Evolutionary conservation across 345 rosid genomes (phyloP), one percentile per base, ranked within the genome.

Genomic region (Citrus unshiu): DNA sequence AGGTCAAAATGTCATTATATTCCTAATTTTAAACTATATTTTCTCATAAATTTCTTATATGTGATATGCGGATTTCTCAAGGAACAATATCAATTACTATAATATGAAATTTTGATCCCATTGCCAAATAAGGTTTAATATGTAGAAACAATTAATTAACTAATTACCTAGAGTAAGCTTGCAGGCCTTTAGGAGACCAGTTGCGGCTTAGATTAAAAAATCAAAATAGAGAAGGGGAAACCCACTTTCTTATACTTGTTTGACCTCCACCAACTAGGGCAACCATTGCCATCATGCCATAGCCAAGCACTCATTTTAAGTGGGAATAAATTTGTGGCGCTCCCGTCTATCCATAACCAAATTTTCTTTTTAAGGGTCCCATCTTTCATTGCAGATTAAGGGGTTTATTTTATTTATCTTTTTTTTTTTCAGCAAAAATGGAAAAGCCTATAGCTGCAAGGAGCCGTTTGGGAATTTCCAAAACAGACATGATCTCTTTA

Each of bases 151-250:
- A 24, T 54, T 54, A 54, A 54, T 54, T 54, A 54, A 54, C 7
- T 54, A 18, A 54, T 18, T 54, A 54, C 21, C 22, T 18, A 54
- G 58, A 16, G 21, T 51, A 21, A 51, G 58, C 8, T 4, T 81
- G 86, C 85, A 84, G 81, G 89, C 65, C 69, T 68, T 82, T 84
- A 43, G 85, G 89, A 84, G 89, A 86, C 89, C 87, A 79, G 30
- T 66, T 67, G 66, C 78, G 69, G 80, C 84, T 79, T 70, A 5
- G 22, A 70, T 21, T 51, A 12, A 39, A 67, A 37, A 70, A 59
- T 2, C 8, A 49, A 24, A 32, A 9, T 51, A 32, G 3, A 73
- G 25, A 69, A 57, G 43, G 43, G 37, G 74, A 78, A 80, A 81
- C 74, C 78, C 87, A 87, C 84, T 84, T 82, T 56, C 73, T 19